Percentiles rank a stretch among this genome's conserved stretches.
Evolutionary conservation across 2,329 filamentous ascomycete genomes (phyloP).

Genomic region (Fusarium sp.): DNA sequence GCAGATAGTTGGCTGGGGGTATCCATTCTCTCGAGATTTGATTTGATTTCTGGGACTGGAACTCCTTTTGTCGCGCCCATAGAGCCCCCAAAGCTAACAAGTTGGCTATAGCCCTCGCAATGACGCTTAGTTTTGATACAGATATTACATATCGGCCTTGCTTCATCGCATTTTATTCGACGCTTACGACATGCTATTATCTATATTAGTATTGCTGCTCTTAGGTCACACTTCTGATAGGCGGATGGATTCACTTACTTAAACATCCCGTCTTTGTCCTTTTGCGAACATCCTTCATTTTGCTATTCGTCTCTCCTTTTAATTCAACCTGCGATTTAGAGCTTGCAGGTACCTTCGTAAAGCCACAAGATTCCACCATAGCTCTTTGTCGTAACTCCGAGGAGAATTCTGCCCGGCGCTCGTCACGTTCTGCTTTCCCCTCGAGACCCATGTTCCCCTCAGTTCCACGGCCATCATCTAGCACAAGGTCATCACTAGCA

Average conservation of each 20-base stretch:
- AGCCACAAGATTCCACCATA: fast-evolving
- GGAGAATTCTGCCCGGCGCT: neutral
- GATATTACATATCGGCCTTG: neutral
- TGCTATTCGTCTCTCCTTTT: neutral
- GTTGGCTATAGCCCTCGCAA: neutral
- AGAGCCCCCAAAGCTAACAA: fast-evolving
- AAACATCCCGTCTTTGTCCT: neutral
- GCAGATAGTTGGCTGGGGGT: too few relatives aligned
- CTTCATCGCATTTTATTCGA: neutral
- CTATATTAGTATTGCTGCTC: neutral
- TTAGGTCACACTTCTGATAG: fast-evolving
- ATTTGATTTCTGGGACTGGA: fast-evolving
- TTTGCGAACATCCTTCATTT: fast-evolving
- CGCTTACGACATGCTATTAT: neutral
- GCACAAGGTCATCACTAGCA: fast-evolving
- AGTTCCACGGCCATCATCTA: fast-evolving
- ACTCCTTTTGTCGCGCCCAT: neutral
- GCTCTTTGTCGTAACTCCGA: neutral
- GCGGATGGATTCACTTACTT: neutral
- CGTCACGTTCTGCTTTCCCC: neutral
- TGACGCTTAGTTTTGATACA: neutral
- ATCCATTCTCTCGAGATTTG: neutral
- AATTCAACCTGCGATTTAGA: fast-evolving
- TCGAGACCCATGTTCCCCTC: neutral
- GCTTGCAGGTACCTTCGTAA: neutral